These are phyloP conservation scores for Phialophora macrospora DNA, from an alignment of 2,329 filamentous ascomycete species.

Conservation along the genomic window DNA sequence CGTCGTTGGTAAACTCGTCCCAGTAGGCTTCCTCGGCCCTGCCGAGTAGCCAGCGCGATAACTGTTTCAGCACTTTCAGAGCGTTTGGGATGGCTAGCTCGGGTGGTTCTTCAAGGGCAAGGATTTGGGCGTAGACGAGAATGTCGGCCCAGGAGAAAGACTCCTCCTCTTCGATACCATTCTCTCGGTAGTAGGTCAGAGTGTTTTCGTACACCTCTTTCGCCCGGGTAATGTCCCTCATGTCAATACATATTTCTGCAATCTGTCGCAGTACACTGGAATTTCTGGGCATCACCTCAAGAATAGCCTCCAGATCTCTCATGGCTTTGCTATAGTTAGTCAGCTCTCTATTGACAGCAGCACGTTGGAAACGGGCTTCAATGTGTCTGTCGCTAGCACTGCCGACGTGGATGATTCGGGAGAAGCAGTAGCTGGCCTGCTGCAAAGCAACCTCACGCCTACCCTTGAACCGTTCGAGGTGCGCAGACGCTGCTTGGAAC, in stretches of 20 bases:
- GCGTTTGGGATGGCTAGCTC: conserved; percentile 56
- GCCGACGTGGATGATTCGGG: conserved; percentile 59
- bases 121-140: conserved; percentile 82
- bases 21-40: conserved; percentile 75
- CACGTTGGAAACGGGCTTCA: conserved; percentile 60
- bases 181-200: conserved; percentile 55
- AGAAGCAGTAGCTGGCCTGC: conserved; percentile 60
- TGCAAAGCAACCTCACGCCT: conserved; percentile 50
- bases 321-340: conserved; percentile 54
- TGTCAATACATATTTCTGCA: conserved; percentile 61
- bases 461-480: conserved; percentile 53
- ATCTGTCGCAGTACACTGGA: conserved; percentile 60
- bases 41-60: conserved; percentile 82
- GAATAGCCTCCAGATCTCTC: conserved; percentile 59
- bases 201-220: conserved; percentile 58
- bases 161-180: conserved; percentile 48
- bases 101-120: conserved; percentile 63
- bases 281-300: conserved; percentile 60
- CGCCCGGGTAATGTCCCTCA: conserved; percentile 55
- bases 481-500: conserved; percentile 61
- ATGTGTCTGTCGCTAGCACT: conserved; percentile 49
- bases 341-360: conserved; percentile 60
- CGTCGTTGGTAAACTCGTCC: conserved; percentile 72
- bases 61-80: conserved; percentile 69
- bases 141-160: conserved; percentile 77